Base-by-base conservation (phyloP, 352 stramenopile species). In the Phytophthora sp. region DNA sequence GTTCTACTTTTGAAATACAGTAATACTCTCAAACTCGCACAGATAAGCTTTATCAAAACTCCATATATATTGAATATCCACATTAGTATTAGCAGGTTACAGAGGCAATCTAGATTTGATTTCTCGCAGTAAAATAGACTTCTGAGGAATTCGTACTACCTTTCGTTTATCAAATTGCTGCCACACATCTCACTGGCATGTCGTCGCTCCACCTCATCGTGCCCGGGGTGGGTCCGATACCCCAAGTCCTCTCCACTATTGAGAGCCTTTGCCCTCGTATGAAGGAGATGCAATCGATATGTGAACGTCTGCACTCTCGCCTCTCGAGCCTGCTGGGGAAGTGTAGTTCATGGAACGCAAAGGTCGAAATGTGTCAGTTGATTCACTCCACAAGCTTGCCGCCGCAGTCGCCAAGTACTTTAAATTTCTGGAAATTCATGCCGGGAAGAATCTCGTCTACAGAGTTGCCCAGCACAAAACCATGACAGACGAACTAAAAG, bases 401-500 rank as follows among this genome's bases (percentile, higher is more conserved):
- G 28, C 28, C 6, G 28, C 54, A 31, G 30, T 55, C 11, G 24
- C 1, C 8, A 17, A 9, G 5, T 55, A 13, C 13, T 20, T 54
- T 5, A 1, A 30, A 8, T 55, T 38, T 27, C 34, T 63, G 6
- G 28, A 12, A 49, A 30, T 20, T 20, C 11, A 61, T 15, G 4
- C 17, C 2, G 26, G 18, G 17, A 51, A 34, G 17, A 12, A 42
- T n/a, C 24, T 51, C n/a, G 37, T 49, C 10, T 54, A 23, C 18
- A 27, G 54, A 13, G 13, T 55, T 17, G 17, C 35, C 0, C 9
- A 34, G 11, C 32, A 49, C 35, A 11, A n/a, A 4, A 12, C 17
- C 5, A 15, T 68, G 57, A 66, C 66, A 53, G 49, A 64, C 11
- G 45, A 70, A 34, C 27, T 74, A 5, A 54, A 41, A 11, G 2